Evolutionary conservation across 768 basidiomycete genomes (phyloP), one percentile per base, ranked within the genome.

Genomic region (Mycena polygramma): DNA sequence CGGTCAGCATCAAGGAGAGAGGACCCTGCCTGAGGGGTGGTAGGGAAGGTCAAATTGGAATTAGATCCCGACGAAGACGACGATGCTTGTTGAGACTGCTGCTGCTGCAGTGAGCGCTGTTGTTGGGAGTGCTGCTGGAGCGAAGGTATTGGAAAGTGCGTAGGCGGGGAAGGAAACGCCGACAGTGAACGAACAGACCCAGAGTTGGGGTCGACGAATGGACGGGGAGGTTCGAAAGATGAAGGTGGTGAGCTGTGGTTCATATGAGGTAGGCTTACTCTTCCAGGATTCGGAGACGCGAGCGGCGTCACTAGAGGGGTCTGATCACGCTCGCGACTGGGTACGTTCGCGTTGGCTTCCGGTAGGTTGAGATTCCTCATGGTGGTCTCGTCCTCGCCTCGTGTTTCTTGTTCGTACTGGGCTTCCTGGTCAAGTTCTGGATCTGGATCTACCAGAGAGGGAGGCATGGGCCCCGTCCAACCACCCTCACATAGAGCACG

Each of bases 401-500:
- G 70, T 9, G 41, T 4, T 48, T 73, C 72, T 61, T 58, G 61
- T 5, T 71, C 65, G 20, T 54, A 11, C 63, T 30, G 67, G 54
- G 41, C 11, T 22, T 67, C 51, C 36, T 68, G 36, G 8, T 30
- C 30, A 30, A 68, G 36, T 14, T 69, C 61, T 10, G 62, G 70
- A 51, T 78, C 77, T 19, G 77, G 68, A 51, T 81, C 79, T 10
- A 79, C 81, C 13, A 90, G 77, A 71, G 85, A 83, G 15, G 76
- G 76, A 5, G 90, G 90, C 7, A 87, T 52, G 10, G 81, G 75
- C 5, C 90, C 89, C 7, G 82, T 80, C 91, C 93, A 95, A 11
- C 88, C 88, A 15, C 91, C 93, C 81, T 95, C 94, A 74, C 93
- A 94, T 3, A 92, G 81, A 7, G 90, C 84, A 60, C 89, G 85